Base-by-base conservation (phyloP, 305 asterid genomes). In the Solanum hybrid region DNA sequence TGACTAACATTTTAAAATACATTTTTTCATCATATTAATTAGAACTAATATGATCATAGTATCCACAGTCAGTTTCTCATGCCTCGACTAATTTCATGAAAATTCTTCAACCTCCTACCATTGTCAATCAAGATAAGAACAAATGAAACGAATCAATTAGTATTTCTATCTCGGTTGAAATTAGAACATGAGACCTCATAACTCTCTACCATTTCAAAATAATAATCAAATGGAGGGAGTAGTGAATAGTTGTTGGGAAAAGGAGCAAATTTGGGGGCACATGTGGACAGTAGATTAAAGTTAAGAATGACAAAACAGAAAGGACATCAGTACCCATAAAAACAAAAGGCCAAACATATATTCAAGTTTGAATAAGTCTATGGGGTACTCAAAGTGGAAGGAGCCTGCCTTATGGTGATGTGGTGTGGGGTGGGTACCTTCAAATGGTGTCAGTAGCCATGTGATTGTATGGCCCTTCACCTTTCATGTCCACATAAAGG, bases 391-490 rank as follows among this genome's bases (percentile, higher is more conserved):
- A 90, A 88, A 93, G 91, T 85, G 93, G 91, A 90, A 90, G 91
- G 86, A 89, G 90, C 89, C 81, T 24, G 90, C 89, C 81, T 34
- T 1, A 13, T 14, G 20, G 70, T 77, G 85, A 32, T 27, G 41
- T 34, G 17, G 41, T 34, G 79, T 24, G 32, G 33, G 80, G 31
- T 12, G 77, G 41, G 88, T 91, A 91, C 90, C 90, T 89, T 91
- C 92, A 89, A 92, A 91, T 85, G 45, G 89, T 92, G 94, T 92
- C 93, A 91, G 93, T 32, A 34, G 89, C 91, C 95, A 93, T 92
- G 95, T 93, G 94, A 92, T 83, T 65, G 32, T 86, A 76, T 91
- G 93, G 92, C 90, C 92, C 94, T 84, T 82, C 75, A 15, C 80
- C 89, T 87, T 57, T 73, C 92, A 91, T 86, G 90, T 89, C 93